These are phyloP conservation scores for Penstemon davidsonii DNA, from an alignment of 257 asterid species.

Conservation along the genomic window DNA sequence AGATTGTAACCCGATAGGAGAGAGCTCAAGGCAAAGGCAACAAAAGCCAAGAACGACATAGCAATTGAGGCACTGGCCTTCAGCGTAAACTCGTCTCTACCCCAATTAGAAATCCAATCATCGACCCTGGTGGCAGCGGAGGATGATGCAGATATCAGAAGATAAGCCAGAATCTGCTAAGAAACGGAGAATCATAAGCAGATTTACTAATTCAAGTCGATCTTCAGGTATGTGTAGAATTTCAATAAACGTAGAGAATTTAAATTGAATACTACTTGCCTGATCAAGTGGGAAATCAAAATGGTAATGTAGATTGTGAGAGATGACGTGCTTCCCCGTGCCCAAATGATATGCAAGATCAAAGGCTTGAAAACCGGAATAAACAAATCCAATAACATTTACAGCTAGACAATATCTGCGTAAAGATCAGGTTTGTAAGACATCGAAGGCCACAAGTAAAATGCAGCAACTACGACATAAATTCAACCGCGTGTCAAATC, in stretches of 20 bases:
- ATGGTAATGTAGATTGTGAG: conserved; percentile 53
- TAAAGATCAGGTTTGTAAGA: conserved; percentile 12
- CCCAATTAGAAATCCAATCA: conserved; percentile 88
- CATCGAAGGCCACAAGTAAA: conserved; percentile 11
- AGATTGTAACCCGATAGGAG: conserved; percentile 68
- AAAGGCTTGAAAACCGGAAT: conserved; percentile 66
- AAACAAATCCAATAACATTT: conserved; percentile 71
- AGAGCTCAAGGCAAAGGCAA: conserved; percentile 69
- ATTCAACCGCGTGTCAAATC: conserved; percentile 8
- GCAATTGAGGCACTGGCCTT: conserved; percentile 79
- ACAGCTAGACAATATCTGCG: conserved; percentile 71
- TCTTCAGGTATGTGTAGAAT: not conserved
- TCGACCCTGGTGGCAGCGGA: conserved; percentile 81
- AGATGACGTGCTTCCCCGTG: conserved; percentile 54
- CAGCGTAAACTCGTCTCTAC: conserved; percentile 70
- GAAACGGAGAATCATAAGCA: too few species aligned
- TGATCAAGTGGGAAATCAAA: conserved; percentile 79
- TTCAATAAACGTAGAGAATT: not conserved
- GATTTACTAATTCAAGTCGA: not conserved
- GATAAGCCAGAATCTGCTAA: conserved; percentile 73
- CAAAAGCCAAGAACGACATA: conserved; percentile 73
- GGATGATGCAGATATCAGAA: conserved; percentile 83
- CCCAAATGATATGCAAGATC: conserved; percentile 56
- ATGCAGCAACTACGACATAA: not conserved
- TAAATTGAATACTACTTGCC: conserved; percentile 44